Conservation (phyloP, 2,329 filamentous ascomycete genomes). For the Xylariaceae sp. region DNA sequence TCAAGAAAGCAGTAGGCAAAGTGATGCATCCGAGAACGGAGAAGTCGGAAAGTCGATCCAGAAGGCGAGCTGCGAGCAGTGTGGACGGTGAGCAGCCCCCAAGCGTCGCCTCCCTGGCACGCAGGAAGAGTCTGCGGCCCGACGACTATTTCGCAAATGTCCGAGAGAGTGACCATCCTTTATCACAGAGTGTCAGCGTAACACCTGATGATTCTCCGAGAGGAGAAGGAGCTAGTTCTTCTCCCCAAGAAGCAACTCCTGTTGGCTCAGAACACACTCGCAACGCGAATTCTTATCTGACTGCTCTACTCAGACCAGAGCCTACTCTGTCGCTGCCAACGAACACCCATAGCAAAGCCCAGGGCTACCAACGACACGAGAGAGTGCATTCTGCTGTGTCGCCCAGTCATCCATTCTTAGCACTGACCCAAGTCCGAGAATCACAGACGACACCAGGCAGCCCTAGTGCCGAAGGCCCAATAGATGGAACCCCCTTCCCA, state of each 20-base stretch:
- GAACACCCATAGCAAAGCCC: slow-evolving; percentile 1
- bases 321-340: too few relatives aligned
- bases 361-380: slow-evolving; percentile 40
- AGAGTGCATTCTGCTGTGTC: slow-evolving; percentile 38
- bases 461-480: slow-evolving; percentile 34
- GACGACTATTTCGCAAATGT: slow-evolving; percentile 53
- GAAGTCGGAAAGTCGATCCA: slow-evolving; percentile 52
- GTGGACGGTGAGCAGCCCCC: slow-evolving; percentile 56
- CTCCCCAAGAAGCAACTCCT: slow-evolving; percentile 39
- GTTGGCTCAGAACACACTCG: slow-evolving; percentile 36
- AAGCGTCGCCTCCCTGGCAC: slow-evolving; percentile 46
- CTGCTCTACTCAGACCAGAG: slow-evolving; percentile 37
- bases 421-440: slow-evolving; percentile 37
- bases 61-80: slow-evolving; percentile 59
- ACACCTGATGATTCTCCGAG: slow-evolving; percentile 56
- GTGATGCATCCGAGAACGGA: slow-evolving; percentile 61
- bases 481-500: slow-evolving; percentile 41
- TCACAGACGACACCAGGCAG: slow-evolving; percentile 36
- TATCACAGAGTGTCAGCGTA: slow-evolving; percentile 71
- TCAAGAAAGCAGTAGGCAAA: slow-evolving; percentile 66
- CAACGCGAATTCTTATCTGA: slow-evolving; percentile 33
- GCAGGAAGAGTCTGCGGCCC: slow-evolving; percentile 53
- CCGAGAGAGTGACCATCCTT: slow-evolving; percentile 62
- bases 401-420: slow-evolving; percentile 44
- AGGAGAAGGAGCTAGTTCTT: slow-evolving; percentile 29